Evolutionary conservation across 2,329 filamentous ascomycete genomes (phyloP).

Genomic region (Colletotrichum sp.): DNA sequence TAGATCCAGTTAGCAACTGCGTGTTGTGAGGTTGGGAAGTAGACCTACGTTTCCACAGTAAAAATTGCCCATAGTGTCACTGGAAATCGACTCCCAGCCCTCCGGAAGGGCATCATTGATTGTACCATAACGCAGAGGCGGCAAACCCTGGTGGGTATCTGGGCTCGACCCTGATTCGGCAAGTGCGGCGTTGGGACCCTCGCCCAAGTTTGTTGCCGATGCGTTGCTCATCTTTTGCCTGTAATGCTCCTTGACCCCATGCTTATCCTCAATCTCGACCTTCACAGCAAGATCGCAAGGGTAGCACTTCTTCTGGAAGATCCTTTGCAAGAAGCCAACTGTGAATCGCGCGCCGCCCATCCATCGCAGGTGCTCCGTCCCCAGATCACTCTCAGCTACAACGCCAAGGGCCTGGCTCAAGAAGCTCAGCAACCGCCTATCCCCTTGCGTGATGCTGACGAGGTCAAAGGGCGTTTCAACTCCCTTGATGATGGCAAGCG

Average conservation of each 20-base stretch:
- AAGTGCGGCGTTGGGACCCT: constrained; percentile 4
- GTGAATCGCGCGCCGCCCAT: constrained; percentile 89
- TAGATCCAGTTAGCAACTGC: constrained; percentile 32
- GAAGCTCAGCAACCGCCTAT: constrained; percentile 79
- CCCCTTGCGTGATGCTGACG: constrained; percentile 84
- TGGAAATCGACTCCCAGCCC: constrained; percentile 76
- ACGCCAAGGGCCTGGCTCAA: constrained; percentile 90
- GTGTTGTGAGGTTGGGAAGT: background rate
- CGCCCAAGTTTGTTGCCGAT: constrained; percentile 30
- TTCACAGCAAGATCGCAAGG: constrained; percentile 90
- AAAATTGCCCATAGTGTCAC: constrained; percentile 86
- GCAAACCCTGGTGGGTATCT: constrained; percentile 60
- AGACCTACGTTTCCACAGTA: constrained; percentile 82
- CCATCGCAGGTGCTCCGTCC: constrained; percentile 90
- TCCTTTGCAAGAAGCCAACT: constrained; percentile 78
- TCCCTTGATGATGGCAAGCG: constrained; percentile 86
- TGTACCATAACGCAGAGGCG: constrained; percentile 79
- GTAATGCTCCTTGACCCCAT: constrained; percentile 76
- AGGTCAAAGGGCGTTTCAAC: constrained; percentile 84
- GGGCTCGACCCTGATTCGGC: constrained; percentile 19
- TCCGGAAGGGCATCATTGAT: constrained; percentile 77
- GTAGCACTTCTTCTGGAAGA: constrained; percentile 79
- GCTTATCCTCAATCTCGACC: constrained; percentile 79
- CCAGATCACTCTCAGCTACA: constrained; percentile 87
- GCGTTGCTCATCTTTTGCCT: constrained; percentile 48